Evolutionary conservation across 257 asterid genomes (phyloP).

Genomic region (Lavandula angustifolia): DNA sequence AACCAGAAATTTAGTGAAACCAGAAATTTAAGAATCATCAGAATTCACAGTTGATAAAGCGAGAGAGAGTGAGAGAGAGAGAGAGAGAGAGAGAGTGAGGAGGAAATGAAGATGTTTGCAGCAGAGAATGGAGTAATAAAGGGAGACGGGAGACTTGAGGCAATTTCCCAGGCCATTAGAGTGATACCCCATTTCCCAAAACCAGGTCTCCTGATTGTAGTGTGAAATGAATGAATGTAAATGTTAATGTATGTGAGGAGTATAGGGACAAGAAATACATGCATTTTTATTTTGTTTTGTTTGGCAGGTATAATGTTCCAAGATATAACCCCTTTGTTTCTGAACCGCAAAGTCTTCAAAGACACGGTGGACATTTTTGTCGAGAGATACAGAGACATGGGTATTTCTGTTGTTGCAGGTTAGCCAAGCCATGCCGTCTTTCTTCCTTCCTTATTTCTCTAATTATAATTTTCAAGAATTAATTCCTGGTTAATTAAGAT

Average conservation of each 20-base stretch:
- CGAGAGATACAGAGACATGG: slow-evolving; percentile 79
- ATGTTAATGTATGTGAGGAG: neutral
- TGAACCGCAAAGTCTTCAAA: slow-evolving; percentile 72
- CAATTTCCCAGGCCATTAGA: slow-evolving; percentile 71
- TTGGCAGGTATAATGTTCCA: slow-evolving; percentile 81
- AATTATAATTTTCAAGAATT: slow-evolving; percentile 5
- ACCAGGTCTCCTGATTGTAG: slow-evolving; percentile 49
- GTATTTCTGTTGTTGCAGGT: slow-evolving; percentile 88
- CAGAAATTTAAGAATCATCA: neutral
- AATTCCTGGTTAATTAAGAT: neutral
- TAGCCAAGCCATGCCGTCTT: neutral
- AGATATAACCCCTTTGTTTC: slow-evolving; percentile 75
- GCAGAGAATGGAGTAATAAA: slow-evolving; percentile 77
- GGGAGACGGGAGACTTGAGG: slow-evolving; percentile 72
- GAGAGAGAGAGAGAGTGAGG: neutral
- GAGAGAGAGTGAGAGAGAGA: neutral
- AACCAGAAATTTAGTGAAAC: neutral
- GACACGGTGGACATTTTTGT: slow-evolving; percentile 83
- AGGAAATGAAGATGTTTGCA: slow-evolving; percentile 52
- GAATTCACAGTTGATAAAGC: neutral
- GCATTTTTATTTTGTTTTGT: slow-evolving; percentile 15
- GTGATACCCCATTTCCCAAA: slow-evolving; percentile 86
- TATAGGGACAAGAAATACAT: slow-evolving; percentile 19
- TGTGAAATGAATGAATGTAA: neutral
- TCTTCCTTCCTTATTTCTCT: neutral